Evolutionary conservation across 1,284 basidiomycete species (phyloP).

Genomic region (Cryptococcus wingfieldii): DNA sequence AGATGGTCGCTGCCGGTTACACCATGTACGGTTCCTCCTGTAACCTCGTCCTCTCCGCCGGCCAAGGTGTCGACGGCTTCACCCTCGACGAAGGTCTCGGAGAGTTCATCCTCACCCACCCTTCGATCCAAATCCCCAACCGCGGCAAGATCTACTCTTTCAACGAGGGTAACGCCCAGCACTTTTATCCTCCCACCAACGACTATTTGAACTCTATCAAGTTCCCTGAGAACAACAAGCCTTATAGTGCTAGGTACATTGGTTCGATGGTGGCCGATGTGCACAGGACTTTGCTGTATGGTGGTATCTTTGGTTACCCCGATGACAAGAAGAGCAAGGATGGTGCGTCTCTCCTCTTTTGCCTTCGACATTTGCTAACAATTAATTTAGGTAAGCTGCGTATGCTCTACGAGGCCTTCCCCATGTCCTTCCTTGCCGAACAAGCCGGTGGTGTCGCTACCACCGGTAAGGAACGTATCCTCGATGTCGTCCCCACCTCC

Average conservation of each 20-base stretch:
- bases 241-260: conserved; percentile 93
- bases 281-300: conserved; percentile 93
- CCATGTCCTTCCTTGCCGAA: conserved; percentile 96
- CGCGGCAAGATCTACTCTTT: conserved; percentile 99
- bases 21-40: conserved; percentile 99
- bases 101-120: conserved; percentile 99
- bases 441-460: conserved; percentile 97
- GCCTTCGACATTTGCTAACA: not conserved
- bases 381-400: conserved; percentile 71
- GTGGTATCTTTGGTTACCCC: conserved; percentile 98
- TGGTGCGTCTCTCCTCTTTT: conserved; percentile 23
- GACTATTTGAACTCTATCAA: conserved; percentile 96
- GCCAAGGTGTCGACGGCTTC: conserved; percentile 95
- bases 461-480: conserved; percentile 83
- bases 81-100: conserved; percentile 90
- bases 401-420: conserved; percentile 96
- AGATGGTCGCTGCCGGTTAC: conserved; percentile 98
- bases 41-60: conserved; percentile 93
- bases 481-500: conserved; percentile 81
- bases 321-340: conserved; percentile 96
- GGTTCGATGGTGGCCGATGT: conserved; percentile 84
- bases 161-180: conserved; percentile 96
- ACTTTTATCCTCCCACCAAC: conserved; percentile 81
- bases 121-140: conserved; percentile 86
- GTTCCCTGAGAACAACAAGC: conserved; percentile 65